Evolutionary conservation across 495 filamentous ascomycete genomes (phyloP).

Genomic region (Alectoria sarmentosa): DNA sequence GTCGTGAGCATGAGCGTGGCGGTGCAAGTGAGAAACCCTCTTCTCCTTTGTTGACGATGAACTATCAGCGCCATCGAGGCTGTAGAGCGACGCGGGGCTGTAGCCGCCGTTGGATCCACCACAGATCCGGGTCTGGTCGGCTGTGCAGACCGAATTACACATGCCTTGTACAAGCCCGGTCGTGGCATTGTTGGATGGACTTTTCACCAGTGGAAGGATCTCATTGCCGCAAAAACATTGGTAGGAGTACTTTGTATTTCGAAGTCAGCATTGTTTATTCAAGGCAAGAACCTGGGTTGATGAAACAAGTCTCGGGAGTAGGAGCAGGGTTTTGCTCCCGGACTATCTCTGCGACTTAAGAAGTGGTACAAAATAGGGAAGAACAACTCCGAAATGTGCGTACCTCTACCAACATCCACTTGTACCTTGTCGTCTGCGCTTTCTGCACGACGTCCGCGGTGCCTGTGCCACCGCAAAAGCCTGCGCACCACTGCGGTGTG

Average conservation of each 20-base stretch:
- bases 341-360: too few species aligned
- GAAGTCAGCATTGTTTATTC: too few species aligned
- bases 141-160: slow-evolving; percentile 11
- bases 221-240: slow-evolving; percentile 26
- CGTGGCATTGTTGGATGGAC: background rate
- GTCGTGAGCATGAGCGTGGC: background rate
- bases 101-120: slow-evolving; percentile 7
- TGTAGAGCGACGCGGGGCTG: background rate
- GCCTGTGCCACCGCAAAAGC: background rate
- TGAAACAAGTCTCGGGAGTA: too few species aligned
- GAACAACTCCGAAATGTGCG: too few species aligned
- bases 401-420: slow-evolving; percentile 20
- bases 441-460: slow-evolving; percentile 14
- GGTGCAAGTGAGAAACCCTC: background rate
- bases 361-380: too few species aligned
- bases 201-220: background rate
- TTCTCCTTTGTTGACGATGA: background rate
- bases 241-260: slow-evolving; percentile 21
- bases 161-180: slow-evolving; percentile 4
- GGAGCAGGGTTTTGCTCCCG: too few species aligned
- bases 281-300: too few species aligned
- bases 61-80: background rate
- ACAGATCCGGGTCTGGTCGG: slow-evolving; percentile 8
- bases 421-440: slow-evolving; percentile 15
- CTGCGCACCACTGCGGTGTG: slow-evolving; percentile 4